Base-by-base conservation (phyloP, 1,284 basidiomycete species). In the Sanghuangporus baumii region DNA sequence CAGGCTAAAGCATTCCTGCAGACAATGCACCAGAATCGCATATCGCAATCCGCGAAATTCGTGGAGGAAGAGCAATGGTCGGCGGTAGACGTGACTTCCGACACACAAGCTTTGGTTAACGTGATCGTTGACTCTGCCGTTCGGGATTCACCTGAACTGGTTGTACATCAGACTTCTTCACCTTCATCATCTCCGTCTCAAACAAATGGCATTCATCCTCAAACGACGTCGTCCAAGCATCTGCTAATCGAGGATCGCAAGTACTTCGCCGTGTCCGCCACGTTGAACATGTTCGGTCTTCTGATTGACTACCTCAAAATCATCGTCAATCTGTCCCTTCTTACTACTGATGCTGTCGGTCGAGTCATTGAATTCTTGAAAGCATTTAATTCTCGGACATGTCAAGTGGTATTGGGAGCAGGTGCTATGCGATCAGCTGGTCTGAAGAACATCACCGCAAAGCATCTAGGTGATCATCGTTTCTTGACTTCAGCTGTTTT, bases 351-450 rank as follows among this genome's bases (percentile, higher is more conserved):
- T 72, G 87, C 90, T 34, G 97, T 99, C 91, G 86, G 88, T 63
- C 86, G 94, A 47, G 84, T 96, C 14, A 93, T 99, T 68, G 97
- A 99, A 74, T 96, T 97, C 71, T 79, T 99, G 66, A 98, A 97
- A 76, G 88, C 93, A 37, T 99, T 98, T 81, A 99, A 99, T 74
- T 99, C 97, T 48, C 81, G 96, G 66, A 98, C 94, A 1, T 99
- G 97, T 75, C 96, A 99, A 73, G 96, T 99, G 48, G 96, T 99
- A 1, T 81, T 99, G 1, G 96, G 96, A 6, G 96, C 97, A 0
- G 96, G 96, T 6, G 96, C 97, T 8, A 98, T 99, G 94, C 84
- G 96, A 47, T 96, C 94, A 12, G 96, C 96, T 1, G 96, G 96
- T 6, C 77, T 99, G 68, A 98, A 95, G 75, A 98, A 98, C 74